Evolutionary conservation across 2,329 filamentous ascomycete species (phyloP).

Genomic region (Laburnicola sp.): DNA sequence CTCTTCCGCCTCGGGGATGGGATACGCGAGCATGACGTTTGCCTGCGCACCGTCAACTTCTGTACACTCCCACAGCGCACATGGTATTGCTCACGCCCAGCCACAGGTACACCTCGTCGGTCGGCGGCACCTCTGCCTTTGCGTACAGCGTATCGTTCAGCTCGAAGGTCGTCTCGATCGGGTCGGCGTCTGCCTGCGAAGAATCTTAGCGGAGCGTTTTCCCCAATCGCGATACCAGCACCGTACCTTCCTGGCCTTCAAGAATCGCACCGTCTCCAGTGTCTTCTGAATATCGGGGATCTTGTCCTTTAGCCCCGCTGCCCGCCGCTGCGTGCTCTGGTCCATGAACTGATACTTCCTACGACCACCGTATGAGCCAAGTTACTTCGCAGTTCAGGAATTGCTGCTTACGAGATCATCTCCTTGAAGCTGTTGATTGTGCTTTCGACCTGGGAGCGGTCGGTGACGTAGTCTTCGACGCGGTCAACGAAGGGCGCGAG

Average conservation of each 20-base stretch:
- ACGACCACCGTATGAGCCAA: conserved; percentile 15
- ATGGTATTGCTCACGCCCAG: conserved; percentile 67
- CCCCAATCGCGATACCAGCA: conserved; percentile 44
- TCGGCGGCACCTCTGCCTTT: conserved; percentile 78
- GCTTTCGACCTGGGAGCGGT: conserved; percentile 75
- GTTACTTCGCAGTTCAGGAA: neutral
- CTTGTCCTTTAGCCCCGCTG: conserved; percentile 83
- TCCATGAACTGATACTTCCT: conserved; percentile 99
- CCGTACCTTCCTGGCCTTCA: conserved; percentile 73
- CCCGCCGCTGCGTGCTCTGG: conserved; percentile 82
- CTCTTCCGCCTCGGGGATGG: conserved; percentile 80
- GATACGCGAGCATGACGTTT: conserved; percentile 97
- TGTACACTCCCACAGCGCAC: neutral
- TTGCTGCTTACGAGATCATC: conserved; percentile 76
- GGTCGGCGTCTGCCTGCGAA: conserved; percentile 56
- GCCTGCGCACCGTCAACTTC: conserved; percentile 58
- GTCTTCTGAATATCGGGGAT: conserved; percentile 98
- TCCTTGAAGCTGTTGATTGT: conserved; percentile 85
- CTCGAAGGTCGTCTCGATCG: conserved; percentile 91
- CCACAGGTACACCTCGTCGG: conserved; percentile 95
- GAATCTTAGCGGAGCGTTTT: conserved; percentile 24
- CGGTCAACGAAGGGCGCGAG: conserved; percentile 84
- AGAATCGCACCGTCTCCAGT: conserved; percentile 83
- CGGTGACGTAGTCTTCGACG: conserved; percentile 83
- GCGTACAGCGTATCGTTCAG: conserved; percentile 95